phyloP scores from a whole-genome alignment of 306 rosid genomes.

The Arachis hypogaea region DNA sequence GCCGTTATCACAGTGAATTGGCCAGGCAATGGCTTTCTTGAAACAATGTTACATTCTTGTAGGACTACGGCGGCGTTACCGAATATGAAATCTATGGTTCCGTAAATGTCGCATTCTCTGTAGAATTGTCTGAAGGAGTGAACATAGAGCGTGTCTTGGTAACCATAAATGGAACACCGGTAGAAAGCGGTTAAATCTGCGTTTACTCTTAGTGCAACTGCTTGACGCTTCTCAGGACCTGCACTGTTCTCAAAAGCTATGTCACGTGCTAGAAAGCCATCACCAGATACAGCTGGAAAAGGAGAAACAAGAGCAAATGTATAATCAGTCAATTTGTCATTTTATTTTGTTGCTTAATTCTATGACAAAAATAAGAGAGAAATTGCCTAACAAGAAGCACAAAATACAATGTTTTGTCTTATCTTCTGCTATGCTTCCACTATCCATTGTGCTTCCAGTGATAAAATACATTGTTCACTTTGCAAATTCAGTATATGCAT shows the following conservation, averaged over 20 bases:
- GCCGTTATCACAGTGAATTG: conserved; percentile 72
- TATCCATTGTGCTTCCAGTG: too few species aligned
- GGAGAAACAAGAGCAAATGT: neutral
- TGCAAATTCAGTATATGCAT: too few species aligned
- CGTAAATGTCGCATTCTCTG: conserved; percentile 80
- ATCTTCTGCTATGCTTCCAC: too few species aligned
- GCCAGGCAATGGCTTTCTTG: conserved; percentile 61
- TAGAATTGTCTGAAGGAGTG: conserved; percentile 87
- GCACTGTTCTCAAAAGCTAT: conserved; percentile 71
- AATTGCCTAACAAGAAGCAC: neutral
- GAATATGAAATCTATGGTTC: conserved; percentile 79
- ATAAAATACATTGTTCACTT: too few species aligned
- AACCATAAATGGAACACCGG: conserved; percentile 61
- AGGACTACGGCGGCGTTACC: conserved; percentile 81
- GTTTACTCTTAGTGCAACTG: conserved; percentile 73
- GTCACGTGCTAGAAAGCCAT: conserved; percentile 80
- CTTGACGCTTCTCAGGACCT: conserved; percentile 73
- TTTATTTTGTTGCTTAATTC: neutral
- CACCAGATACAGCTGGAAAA: conserved; percentile 75
- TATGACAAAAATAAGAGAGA: neutral
- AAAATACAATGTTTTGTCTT: neutral
- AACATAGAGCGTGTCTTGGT: conserved; percentile 72
- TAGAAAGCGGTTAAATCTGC: conserved; percentile 73
- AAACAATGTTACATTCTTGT: conserved; percentile 61
- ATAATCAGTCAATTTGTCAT: neutral